Percentiles rank a stretch among this genome's conserved stretches.
phyloP scores from a whole-genome alignment of 1,284 basidiomycete species.

The Moniliophthora roreri region DNA sequence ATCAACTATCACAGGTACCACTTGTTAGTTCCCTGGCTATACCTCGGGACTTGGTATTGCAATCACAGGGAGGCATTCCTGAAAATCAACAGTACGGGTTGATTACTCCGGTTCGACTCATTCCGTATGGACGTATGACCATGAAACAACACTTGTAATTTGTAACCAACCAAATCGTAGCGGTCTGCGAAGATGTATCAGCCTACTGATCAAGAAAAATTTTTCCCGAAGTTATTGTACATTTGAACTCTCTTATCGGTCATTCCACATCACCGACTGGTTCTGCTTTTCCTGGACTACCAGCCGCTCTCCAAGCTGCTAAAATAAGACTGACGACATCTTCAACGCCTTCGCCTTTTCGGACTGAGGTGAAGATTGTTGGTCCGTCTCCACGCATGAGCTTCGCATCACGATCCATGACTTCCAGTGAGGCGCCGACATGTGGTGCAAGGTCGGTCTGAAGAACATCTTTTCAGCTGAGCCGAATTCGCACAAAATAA shows the following conservation, averaged over 20 bases:
- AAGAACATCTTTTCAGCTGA: background rate
- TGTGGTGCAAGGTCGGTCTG: constrained; percentile 92
- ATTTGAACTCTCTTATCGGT: background rate
- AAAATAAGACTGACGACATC: constrained; percentile 84
- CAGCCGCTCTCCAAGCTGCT: constrained; percentile 82
- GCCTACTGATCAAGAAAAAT: no score
- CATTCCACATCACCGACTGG: constrained; percentile 39
- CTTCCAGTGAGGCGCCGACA: constrained; percentile 90
- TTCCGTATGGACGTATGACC: no score
- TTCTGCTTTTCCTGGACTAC: constrained; percentile 61
- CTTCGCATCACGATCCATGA: constrained; percentile 94
- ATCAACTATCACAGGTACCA: no score
- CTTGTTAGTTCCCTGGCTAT: no score
- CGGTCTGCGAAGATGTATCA: no score
- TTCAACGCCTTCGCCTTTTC: constrained; percentile 78
- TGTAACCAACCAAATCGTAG: no score
- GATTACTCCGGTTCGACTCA: no score
- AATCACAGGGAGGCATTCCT: no score
- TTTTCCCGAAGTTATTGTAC: no score
- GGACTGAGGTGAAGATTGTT: constrained; percentile 89
- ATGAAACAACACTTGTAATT: no score
- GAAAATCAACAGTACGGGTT: no score
- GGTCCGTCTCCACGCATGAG: constrained; percentile 94
- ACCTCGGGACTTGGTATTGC: no score
- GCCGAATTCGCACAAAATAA: background rate